phyloP scores from a whole-genome alignment of 2,329 filamentous ascomycete genomes.

The Orbilia javanica region DNA sequence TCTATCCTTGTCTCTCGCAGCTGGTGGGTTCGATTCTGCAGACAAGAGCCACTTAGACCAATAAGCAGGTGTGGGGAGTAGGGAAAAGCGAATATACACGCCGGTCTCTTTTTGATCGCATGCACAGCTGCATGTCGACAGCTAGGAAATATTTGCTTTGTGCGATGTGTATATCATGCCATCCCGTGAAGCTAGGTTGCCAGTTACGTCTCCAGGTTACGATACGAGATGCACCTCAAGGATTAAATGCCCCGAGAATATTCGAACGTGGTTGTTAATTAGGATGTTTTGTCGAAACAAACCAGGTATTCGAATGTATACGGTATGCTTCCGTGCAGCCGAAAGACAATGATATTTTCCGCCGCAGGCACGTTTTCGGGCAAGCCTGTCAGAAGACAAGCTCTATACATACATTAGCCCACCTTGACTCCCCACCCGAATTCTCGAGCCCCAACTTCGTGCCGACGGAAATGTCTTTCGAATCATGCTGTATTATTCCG shows the following conservation, averaged over 20 bases:
- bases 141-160: conserved; percentile 32
- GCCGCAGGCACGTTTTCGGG: conserved; percentile 55
- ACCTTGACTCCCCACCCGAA: neutral
- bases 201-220: conserved; percentile 15
- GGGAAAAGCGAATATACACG: conserved; percentile 37
- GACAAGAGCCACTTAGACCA: conserved; percentile 20
- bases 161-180: conserved; percentile 27
- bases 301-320: conserved; percentile 50
- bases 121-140: conserved; percentile 40
- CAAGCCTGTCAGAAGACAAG: conserved; percentile 47
- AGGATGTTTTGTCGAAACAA: conserved; percentile 54
- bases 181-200: conserved; percentile 21
- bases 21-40: conserved; percentile 47
- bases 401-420: conserved; percentile 10
- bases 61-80: conserved; percentile 53
- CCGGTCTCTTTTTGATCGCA: conserved; percentile 31
- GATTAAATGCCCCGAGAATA: conserved; percentile 49
- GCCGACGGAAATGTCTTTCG: neutral
- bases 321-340: conserved; percentile 53
- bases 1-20: conserved; percentile 45
- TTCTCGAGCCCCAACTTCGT: conserved; percentile 13
- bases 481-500: conserved; percentile 1
- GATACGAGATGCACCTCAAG: conserved; percentile 44
- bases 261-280: conserved; percentile 54
- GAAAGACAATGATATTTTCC: conserved; percentile 58